These are phyloP conservation scores for Plectranthus barbatus DNA, from an alignment of 257 asterid genomes.

Conservation along the genomic window DNA sequence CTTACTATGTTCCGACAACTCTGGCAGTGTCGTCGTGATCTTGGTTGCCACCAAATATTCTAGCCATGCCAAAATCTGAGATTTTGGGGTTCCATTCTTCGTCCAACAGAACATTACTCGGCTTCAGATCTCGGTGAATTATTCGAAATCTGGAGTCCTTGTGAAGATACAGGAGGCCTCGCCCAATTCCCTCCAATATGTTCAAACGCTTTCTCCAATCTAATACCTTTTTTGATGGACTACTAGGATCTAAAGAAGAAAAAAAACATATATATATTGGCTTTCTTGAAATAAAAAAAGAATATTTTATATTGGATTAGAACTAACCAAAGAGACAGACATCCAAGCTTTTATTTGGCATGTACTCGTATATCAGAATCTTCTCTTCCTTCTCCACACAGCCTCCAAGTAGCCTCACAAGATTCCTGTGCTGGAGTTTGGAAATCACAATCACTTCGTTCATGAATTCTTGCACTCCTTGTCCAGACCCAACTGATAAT, in stretches of 20 bases:
- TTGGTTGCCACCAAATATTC: conserved; percentile 8
- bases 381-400: conserved; percentile 39
- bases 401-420: conserved; percentile 34
- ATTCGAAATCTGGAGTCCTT: conserved; percentile 11
- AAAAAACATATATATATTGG: no score
- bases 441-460: conserved; percentile 16
- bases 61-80: conserved; percentile 11
- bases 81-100: conserved; percentile 10
- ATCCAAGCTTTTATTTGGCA: conserved; percentile 49
- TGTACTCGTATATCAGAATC: conserved; percentile 43
- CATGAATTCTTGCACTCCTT: conserved; percentile 19
- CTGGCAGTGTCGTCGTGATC: conserved; percentile 2
- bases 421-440: conserved; percentile 32
- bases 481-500: conserved; percentile 12
- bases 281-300: neutral
- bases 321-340: conserved; percentile 32
- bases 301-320: no score
- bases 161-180: conserved; percentile 20
- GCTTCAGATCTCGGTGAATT: conserved; percentile 13
- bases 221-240: neutral
- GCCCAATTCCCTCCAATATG: conserved; percentile 15
- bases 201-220: conserved; percentile 5
- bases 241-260: neutral
- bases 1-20: conserved; percentile 30
- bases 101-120: conserved; percentile 1